phyloP scores from a whole-genome alignment of 768 basidiomycete genomes.

The Auricularia sp. region DNA sequence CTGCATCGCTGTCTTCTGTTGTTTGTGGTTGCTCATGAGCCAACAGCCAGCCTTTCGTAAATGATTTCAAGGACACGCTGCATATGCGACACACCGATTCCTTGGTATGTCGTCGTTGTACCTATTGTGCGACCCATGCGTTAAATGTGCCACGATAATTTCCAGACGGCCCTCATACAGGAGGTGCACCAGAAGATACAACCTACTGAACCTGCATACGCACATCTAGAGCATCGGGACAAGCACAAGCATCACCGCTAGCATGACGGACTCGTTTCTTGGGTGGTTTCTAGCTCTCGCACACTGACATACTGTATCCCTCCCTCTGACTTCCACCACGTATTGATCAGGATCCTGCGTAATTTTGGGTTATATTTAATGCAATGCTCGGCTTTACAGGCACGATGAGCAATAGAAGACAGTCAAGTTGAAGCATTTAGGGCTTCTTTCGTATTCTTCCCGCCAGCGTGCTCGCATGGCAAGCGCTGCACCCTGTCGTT shows the following conservation, averaged over 20 bases:
- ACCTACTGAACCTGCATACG: background rate
- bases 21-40: background rate
- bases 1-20: background rate
- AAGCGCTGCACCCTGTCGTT: background rate
- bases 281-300: background rate
- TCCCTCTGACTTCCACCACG: background rate
- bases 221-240: background rate
- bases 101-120: background rate
- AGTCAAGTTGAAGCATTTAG: background rate
- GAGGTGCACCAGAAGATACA: background rate
- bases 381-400: background rate
- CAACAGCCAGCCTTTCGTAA: background rate
- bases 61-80: constrained; percentile 1
- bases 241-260: background rate
- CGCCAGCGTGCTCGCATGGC: constrained; percentile 4
- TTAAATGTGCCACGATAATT: too few species aligned
- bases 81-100: background rate
- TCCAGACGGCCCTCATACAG: background rate
- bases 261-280: background rate
- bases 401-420: background rate
- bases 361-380: background rate
- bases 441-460: background rate
- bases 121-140: too few species aligned
- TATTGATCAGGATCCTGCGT: background rate
- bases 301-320: background rate